Conservation (phyloP, 768 basidiomycete species). For the Pulveroboletus sp. region DNA sequence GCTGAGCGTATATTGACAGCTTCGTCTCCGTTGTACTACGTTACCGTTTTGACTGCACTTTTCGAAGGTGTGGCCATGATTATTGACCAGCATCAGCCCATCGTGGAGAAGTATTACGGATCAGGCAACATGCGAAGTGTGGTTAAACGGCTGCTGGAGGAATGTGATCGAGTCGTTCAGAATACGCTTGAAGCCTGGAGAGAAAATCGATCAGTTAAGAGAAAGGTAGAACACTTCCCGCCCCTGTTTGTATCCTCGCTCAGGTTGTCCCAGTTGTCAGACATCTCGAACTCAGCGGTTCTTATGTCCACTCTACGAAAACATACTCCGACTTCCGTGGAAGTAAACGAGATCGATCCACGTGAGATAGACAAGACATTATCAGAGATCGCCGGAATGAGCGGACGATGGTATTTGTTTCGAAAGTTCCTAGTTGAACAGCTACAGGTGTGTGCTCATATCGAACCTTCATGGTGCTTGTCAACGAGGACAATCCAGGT, state of each 20-base stretch:
- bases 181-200: conserved; percentile 82
- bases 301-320: conserved; percentile 32
- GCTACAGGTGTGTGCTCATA: conserved; percentile 47
- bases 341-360: conserved; percentile 73
- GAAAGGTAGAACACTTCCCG: conserved; percentile 52
- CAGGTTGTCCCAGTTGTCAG: conserved; percentile 40
- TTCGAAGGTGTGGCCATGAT: conserved; percentile 96
- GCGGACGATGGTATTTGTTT: conserved; percentile 89
- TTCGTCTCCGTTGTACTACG: conserved; percentile 89
- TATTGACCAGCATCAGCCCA: conserved; percentile 94
- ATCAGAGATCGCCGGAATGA: conserved; percentile 88
- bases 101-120: conserved; percentile 99
- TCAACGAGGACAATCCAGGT: conserved; percentile 14
- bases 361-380: conserved; percentile 88
- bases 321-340: conserved; percentile 26
- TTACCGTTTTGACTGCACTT: conserved; percentile 83
- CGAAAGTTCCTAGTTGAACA: conserved; percentile 80
- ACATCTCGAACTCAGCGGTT: conserved; percentile 41
- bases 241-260: conserved; percentile 2
- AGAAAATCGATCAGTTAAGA: conserved; percentile 80
- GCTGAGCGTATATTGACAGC: conserved; percentile 45
- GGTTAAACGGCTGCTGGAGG: conserved; percentile 70
- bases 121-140: conserved; percentile 81
- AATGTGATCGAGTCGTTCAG: conserved; percentile 83
- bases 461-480: not conserved